Evolutionary conservation across 164 flowering plant species (phyloP).

Genomic region (Buxus sempervirens): DNA sequence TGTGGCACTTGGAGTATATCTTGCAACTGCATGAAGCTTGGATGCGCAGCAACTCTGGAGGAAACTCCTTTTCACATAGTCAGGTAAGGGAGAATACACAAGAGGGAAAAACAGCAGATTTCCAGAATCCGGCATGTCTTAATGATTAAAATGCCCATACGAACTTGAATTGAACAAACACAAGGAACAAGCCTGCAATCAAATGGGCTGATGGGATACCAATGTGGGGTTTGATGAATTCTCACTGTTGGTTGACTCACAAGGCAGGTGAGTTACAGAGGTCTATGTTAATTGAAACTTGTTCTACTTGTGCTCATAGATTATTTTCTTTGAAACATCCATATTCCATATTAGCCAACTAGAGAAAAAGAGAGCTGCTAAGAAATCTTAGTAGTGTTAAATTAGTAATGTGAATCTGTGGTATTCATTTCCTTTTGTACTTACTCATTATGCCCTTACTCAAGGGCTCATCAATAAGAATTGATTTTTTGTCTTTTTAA

Average conservation of each 20-base stretch:
- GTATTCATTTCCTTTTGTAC: neutral
- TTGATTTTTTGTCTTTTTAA: too few relatives aligned
- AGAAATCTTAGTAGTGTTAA: neutral
- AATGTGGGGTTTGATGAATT: slow-evolving; percentile 13
- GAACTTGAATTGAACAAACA: neutral
- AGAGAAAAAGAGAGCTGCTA: neutral
- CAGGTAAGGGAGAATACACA: slow-evolving; percentile 23
- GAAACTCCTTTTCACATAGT: slow-evolving; percentile 26
- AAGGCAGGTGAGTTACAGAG: slow-evolving; percentile 17
- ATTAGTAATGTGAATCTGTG: neutral
- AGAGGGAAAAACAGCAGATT: slow-evolving; percentile 13
- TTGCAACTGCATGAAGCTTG: slow-evolving; percentile 63
- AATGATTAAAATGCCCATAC: neutral
- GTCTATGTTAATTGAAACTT: slow-evolving; percentile 8
- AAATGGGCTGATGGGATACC: neutral
- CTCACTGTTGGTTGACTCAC: slow-evolving; percentile 19
- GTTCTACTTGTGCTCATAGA: slow-evolving; percentile 1
- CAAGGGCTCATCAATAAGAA: neutral
- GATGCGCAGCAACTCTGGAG: slow-evolving; percentile 15
- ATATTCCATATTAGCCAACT: neutral
- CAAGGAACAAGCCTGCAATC: neutral
- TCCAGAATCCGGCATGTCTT: neutral
- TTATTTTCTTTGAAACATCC: neutral
- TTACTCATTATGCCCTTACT: slow-evolving; percentile 6
- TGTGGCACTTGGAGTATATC: slow-evolving; percentile 69